Conservation (phyloP, 2,329 filamentous ascomycete genomes). For the Pseudogymnoascus sp. region DNA sequence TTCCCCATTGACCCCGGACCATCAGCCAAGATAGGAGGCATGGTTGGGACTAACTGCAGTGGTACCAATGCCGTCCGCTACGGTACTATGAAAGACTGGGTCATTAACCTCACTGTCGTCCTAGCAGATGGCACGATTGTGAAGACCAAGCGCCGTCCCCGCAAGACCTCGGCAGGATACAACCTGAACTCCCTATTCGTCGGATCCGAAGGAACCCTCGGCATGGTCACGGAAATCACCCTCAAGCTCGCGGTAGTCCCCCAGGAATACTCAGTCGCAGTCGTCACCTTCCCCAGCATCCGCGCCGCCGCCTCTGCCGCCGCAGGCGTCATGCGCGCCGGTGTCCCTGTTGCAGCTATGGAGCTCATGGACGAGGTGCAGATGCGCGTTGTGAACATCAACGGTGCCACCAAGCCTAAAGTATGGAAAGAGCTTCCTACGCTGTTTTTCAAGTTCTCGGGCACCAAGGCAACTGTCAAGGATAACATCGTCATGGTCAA, state of each 20-base stretch:
- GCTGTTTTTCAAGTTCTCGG: constrained; percentile 80
- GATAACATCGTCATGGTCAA: constrained; percentile 68
- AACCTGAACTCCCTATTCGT: constrained; percentile 75
- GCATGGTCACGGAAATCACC: constrained; percentile 75
- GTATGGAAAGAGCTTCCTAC: constrained; percentile 71
- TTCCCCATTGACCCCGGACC: constrained; percentile 77
- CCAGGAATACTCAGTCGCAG: constrained; percentile 67
- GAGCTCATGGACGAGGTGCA: constrained; percentile 86
- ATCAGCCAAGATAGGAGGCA: constrained; percentile 69
- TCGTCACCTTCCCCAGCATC: constrained; percentile 71
- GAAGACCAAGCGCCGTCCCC: constrained; percentile 68
- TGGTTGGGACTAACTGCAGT: constrained; percentile 72
- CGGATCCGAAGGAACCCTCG: constrained; percentile 73
- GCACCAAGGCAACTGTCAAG: constrained; percentile 66
- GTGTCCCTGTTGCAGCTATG: constrained; percentile 40
- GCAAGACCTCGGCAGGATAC: constrained; percentile 76
- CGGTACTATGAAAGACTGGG: constrained; percentile 84
- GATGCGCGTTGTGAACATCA: constrained; percentile 73
- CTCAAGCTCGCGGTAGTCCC: constrained; percentile 72
- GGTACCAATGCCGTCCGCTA: constrained; percentile 76
- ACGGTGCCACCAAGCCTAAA: constrained; percentile 58
- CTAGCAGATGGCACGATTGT: constrained; percentile 70
- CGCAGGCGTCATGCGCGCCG: constrained; percentile 63
- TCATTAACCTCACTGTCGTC: constrained; percentile 74
- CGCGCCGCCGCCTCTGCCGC: constrained; percentile 68